Evolutionary conservation across 129 eudicot genomes (phyloP).

Genomic region (Mikania micrantha): DNA sequence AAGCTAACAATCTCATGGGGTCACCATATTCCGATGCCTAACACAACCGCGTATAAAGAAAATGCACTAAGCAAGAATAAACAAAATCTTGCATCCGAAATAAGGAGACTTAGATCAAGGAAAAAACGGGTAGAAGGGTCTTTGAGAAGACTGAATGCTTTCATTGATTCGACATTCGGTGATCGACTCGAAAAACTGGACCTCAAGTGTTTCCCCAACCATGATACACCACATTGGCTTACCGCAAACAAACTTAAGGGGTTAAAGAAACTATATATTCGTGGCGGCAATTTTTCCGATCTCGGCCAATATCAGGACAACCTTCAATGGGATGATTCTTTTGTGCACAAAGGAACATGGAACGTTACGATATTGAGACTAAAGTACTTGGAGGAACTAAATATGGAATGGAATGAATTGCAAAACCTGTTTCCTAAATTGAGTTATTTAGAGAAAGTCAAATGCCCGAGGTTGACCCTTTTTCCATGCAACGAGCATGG

Average conservation of each 20-base stretch:
- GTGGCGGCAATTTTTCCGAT: slow-evolving; percentile 43
- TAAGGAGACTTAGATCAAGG: neutral
- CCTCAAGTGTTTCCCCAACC: slow-evolving; percentile 38
- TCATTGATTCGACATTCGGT: slow-evolving; percentile 9
- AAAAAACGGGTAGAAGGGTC: slow-evolving; percentile 13
- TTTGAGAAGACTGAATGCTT: slow-evolving; percentile 16
- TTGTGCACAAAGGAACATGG: slow-evolving; percentile 17
- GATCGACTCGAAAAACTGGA: slow-evolving; percentile 32
- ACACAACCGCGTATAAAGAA: neutral
- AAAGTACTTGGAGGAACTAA: slow-evolving; percentile 40
- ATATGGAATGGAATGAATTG: slow-evolving; percentile 48
- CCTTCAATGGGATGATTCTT: neutral
- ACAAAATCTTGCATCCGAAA: neutral
- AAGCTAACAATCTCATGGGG: slow-evolving; percentile 50
- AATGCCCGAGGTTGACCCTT: slow-evolving; percentile 41
- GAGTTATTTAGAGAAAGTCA: slow-evolving; percentile 31
- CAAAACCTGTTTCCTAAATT: slow-evolving; percentile 33
- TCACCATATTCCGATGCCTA: neutral
- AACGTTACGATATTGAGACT: slow-evolving; percentile 31
- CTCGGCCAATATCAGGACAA: slow-evolving; percentile 24
- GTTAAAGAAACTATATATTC: slow-evolving; percentile 42
- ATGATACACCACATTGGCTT: slow-evolving; percentile 36
- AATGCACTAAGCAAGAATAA: neutral
- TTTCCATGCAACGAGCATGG: slow-evolving; percentile 55
- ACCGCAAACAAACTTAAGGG: slow-evolving; percentile 19